Evolutionary conservation across 78 protist species (phyloP).

Genomic region (Chrysochromulina tobinii): DNA sequence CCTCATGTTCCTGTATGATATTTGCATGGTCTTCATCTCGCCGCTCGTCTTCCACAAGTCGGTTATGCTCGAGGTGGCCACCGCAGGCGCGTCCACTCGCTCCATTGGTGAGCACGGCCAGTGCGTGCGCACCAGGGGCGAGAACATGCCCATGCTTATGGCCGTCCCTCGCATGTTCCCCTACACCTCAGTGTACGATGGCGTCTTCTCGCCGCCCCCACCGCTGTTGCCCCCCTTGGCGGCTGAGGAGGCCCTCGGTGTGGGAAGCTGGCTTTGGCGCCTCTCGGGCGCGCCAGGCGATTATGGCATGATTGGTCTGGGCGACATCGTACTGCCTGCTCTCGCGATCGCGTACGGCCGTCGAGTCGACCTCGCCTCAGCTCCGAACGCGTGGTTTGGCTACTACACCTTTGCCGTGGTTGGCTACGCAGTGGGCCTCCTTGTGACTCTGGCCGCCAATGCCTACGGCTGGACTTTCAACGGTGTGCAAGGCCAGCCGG

Average conservation of each 20-base stretch:
- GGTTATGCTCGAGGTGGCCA: conserved; percentile 49
- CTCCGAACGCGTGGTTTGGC: background rate
- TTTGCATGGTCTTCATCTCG: conserved; percentile 50
- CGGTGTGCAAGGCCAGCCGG: conserved; percentile 42
- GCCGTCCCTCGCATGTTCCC: background rate
- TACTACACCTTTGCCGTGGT: background rate
- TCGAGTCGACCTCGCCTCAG: background rate
- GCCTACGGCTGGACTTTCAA: background rate
- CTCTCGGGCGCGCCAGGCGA: background rate
- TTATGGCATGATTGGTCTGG: conserved; percentile 32
- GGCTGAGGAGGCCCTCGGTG: background rate
- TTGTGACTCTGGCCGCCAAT: background rate
- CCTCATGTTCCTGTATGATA: conserved; percentile 43
- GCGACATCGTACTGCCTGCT: conserved; percentile 51
- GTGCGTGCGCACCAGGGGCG: background rate
- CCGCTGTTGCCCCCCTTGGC: background rate
- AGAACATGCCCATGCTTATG: conserved; percentile 1
- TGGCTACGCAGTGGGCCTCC: background rate
- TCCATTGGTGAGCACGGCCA: background rate
- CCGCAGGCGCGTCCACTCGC: background rate
- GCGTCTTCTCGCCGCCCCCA: no score
- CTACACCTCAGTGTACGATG: no score
- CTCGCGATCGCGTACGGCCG: conserved; percentile 8
- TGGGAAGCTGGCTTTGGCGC: background rate
- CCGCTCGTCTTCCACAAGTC: conserved; percentile 33